Conservation (phyloP, 148 eudicot genomes). For the Vaccinium corymbosum region DNA sequence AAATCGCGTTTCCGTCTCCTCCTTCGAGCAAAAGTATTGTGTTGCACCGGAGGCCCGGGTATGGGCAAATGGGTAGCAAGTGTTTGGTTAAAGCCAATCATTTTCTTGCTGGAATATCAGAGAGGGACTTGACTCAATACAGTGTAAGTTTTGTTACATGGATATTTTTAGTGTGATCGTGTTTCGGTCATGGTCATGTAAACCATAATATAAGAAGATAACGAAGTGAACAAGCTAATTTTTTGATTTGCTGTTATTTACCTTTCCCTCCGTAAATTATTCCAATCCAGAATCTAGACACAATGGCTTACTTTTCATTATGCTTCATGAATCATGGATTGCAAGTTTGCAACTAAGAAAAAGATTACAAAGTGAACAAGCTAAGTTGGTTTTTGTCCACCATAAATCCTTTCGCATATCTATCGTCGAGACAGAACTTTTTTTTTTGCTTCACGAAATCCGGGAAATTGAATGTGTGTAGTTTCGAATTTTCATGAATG, state of each 20-base stretch:
- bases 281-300: neutral
- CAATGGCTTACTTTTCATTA: neutral
- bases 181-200: neutral
- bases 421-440: neutral
- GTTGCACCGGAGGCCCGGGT: constrained; percentile 54
- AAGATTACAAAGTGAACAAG: neutral
- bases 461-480: neutral
- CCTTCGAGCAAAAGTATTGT: constrained; percentile 39
- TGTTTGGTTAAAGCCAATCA: constrained; percentile 67
- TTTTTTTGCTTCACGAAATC: neutral
- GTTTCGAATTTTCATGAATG: neutral
- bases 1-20: constrained; percentile 29
- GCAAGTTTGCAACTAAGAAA: neutral
- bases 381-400: neutral
- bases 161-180: neutral
- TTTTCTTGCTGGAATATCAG: constrained; percentile 53
- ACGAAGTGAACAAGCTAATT: neutral
- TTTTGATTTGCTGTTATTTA: neutral
- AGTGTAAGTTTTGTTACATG: constrained; percentile 36
- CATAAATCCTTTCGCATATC: neutral
- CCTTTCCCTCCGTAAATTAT: neutral
- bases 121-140: constrained; percentile 54
- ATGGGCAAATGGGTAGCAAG: constrained; percentile 57
- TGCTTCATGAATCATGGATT: neutral
- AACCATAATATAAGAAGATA: neutral